phyloP scores from a whole-genome alignment of 345 rosid genomes.

The Eutrema japonicum region DNA sequence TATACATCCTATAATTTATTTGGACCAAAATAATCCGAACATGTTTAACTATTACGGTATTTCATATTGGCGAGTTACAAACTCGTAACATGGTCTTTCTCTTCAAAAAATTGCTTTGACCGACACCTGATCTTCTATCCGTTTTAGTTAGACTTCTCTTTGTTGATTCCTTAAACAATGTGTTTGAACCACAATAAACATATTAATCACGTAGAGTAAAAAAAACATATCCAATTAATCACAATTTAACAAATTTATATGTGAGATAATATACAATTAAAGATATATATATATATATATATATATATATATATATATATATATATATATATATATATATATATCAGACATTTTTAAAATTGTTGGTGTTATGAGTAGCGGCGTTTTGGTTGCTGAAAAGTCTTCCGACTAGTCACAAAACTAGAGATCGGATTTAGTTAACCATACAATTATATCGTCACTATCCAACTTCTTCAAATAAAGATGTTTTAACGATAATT shows the following conservation, averaged over 20 bases:
- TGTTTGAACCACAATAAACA: constrained; percentile 10
- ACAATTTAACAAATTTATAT: background rate
- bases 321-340: too few relatives aligned
- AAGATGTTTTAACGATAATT: background rate
- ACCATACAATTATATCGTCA: background rate
- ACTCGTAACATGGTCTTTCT: background rate
- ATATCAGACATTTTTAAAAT: background rate
- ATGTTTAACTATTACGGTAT: background rate
- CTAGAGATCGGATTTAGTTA: background rate
- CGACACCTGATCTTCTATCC: background rate
- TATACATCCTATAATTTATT: background rate
- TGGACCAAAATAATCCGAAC: background rate
- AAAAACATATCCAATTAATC: background rate
- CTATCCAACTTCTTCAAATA: background rate
- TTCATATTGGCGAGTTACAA: background rate
- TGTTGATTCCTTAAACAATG: background rate
- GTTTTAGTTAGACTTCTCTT: background rate
- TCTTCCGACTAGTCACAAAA: background rate
- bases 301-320: too few relatives aligned
- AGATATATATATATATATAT: too few relatives aligned
- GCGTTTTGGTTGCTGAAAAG: background rate
- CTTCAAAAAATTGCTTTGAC: background rate
- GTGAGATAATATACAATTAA: background rate
- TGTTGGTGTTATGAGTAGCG: background rate
- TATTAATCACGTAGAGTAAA: background rate